Percentiles rank a stretch among this genome's conserved stretches.
phyloP scores from a whole-genome alignment of 2,329 filamentous ascomycete genomes.

The Dactylonectria macrodidyma region DNA sequence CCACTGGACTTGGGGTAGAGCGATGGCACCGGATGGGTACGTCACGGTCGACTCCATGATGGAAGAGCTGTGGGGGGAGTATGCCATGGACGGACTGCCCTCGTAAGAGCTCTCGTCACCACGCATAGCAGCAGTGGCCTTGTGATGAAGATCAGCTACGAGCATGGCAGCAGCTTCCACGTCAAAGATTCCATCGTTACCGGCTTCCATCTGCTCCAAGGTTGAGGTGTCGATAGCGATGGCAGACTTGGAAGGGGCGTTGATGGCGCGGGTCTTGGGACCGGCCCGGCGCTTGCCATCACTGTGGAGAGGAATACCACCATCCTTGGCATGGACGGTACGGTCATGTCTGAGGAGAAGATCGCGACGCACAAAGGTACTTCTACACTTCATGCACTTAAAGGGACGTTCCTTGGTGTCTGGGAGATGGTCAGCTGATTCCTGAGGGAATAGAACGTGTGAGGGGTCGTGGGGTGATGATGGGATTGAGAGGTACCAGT shows the following conservation, averaged over 20 bases:
- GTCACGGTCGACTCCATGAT: constrained; percentile 84
- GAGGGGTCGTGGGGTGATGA: constrained; percentile 28
- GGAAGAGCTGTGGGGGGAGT: constrained; percentile 78
- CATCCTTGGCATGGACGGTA: constrained; percentile 98
- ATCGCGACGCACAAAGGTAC: constrained; percentile 98
- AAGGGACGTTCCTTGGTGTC: constrained; percentile 99
- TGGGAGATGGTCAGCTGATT: constrained; percentile 59
- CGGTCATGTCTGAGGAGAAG: constrained; percentile 96
- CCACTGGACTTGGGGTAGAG: constrained; percentile 91
- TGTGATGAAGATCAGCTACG: constrained; percentile 98
- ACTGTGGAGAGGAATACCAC: constrained; percentile 92
- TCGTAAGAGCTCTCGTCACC: constrained; percentile 70
- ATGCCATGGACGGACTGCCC: constrained; percentile 74
- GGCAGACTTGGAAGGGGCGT: constrained; percentile 80
- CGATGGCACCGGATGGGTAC: constrained; percentile 84
- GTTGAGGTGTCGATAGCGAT: constrained; percentile 87
- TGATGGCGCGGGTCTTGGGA: constrained; percentile 76
- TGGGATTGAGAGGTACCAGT: constrained; percentile 23
- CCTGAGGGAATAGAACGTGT: constrained; percentile 23
- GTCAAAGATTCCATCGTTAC: constrained; percentile 92
- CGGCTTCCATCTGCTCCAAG: constrained; percentile 93
- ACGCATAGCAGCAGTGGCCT: constrained; percentile 82
- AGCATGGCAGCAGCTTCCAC: constrained; percentile 98
- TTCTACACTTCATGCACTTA: constrained; percentile 98
- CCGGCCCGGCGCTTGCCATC: constrained; percentile 90